phyloP scores from a whole-genome alignment of 2,329 filamentous ascomycete genomes.

The Akanthomyces dipterigenus region DNA sequence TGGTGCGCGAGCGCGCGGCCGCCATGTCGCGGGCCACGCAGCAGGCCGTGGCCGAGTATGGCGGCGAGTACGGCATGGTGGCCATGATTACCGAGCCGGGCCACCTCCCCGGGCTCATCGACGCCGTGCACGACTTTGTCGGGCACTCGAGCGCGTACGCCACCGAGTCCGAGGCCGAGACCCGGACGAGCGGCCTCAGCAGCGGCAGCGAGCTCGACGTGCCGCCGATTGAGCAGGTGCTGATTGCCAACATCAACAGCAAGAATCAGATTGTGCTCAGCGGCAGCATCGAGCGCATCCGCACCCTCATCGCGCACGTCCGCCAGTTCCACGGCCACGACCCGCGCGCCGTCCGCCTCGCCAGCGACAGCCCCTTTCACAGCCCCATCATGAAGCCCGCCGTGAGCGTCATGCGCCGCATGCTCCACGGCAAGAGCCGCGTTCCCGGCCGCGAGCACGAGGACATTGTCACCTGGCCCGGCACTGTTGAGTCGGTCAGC shows the following conservation, averaged over 20 bases:
- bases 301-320: constrained; percentile 73
- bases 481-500: constrained; percentile 68
- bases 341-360: constrained; percentile 77
- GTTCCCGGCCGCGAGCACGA: constrained; percentile 46
- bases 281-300: constrained; percentile 77
- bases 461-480: constrained; percentile 70
- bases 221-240: constrained; percentile 76
- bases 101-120: constrained; percentile 62
- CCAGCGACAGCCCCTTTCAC: constrained; percentile 86
- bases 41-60: constrained; percentile 57
- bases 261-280: constrained; percentile 95
- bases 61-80: constrained; percentile 89
- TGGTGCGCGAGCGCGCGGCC: constrained; percentile 73
- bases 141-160: constrained; percentile 56
- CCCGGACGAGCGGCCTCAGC: neutral
- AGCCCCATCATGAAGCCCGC: constrained; percentile 87
- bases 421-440: constrained; percentile 55
- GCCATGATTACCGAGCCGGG: constrained; percentile 82
- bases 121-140: constrained; percentile 72
- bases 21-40: constrained; percentile 74
- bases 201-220: constrained; percentile 49
- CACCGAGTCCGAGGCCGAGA: constrained; percentile 49
- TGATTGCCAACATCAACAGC: constrained; percentile 90
- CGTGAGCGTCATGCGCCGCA: constrained; percentile 61
- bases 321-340: constrained; percentile 88